Conservation (phyloP, 768 basidiomycete genomes). For the Termitomyces bulborhizus region DNA sequence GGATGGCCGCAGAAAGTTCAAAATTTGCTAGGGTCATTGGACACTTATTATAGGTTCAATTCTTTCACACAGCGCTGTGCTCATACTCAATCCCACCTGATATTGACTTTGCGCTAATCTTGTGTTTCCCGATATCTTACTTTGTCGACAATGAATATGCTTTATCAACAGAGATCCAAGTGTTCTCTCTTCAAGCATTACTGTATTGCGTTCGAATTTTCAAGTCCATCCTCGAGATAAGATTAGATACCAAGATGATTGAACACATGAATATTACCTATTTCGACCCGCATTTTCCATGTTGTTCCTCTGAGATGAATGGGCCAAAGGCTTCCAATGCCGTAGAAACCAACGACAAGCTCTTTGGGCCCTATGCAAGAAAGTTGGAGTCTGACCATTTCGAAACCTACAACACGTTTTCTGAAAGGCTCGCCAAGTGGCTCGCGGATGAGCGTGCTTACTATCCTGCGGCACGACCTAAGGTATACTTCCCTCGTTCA, state of each 20-base stretch:
- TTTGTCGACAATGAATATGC: too few relatives aligned
- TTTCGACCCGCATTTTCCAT: conserved; percentile 1
- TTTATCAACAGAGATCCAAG: neutral
- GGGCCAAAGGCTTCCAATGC: conserved; percentile 10
- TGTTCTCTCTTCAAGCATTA: neutral
- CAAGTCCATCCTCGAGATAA: neutral
- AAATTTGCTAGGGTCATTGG: conserved; percentile 10
- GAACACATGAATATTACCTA: too few relatives aligned
- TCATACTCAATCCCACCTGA: conserved; percentile 8
- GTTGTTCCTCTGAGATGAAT: conserved; percentile 5
- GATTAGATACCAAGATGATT: conserved; percentile 1
- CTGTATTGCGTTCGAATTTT: too few relatives aligned
- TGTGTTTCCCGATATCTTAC: neutral
- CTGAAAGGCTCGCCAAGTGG: conserved; percentile 39
- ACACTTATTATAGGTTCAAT: conserved; percentile 1
- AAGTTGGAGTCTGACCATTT: conserved; percentile 25
- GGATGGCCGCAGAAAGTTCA: conserved; percentile 1
- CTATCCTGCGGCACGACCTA: conserved; percentile 41
- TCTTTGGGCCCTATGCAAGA: conserved; percentile 27
- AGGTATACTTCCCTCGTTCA: conserved; percentile 26
- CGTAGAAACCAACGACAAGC: conserved; percentile 27
- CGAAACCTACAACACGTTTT: conserved; percentile 17
- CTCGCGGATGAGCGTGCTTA: conserved; percentile 43
- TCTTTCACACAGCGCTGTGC: conserved; percentile 7
- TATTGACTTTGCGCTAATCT: conserved; percentile 5